Percentiles rank a stretch among this genome's conserved stretches.
These are phyloP conservation scores for Globisporangium middletonii DNA, from an alignment of 352 stramenopile species.

Conservation along the genomic window DNA sequence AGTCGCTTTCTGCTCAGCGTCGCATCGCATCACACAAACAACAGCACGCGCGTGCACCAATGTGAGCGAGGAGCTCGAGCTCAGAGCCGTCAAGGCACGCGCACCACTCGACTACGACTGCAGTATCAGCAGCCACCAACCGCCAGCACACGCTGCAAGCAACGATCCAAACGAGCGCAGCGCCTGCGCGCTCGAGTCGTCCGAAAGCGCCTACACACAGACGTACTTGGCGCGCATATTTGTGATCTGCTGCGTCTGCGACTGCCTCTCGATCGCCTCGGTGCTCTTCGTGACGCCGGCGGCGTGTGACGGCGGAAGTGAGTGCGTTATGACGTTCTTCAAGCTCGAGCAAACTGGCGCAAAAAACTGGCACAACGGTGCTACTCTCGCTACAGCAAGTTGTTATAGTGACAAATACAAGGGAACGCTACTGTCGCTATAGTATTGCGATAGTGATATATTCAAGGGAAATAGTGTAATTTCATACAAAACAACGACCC, in stretches of 20 bases:
- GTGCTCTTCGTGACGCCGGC: not conserved
- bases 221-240: slow-evolving; percentile 8
- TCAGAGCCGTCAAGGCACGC: no score
- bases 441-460: no score
- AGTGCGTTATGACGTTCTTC: slow-evolving; percentile 1
- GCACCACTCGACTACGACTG: no score
- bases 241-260: not conserved
- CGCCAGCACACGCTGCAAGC: not conserved
- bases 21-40: not conserved
- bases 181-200: not conserved
- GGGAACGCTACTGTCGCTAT: no score
- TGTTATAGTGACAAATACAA: no score
- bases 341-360: not conserved
- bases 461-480: no score
- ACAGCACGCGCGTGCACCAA: no score
- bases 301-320: not conserved
- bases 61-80: no score
- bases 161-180: no score
- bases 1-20: slow-evolving; percentile 27
- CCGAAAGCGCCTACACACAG: not conserved
- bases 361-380: not conserved
- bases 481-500: no score
- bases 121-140: not conserved
- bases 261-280: not conserved
- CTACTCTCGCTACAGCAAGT: not conserved